phyloP scores from a whole-genome alignment of 768 basidiomycete species.

The Lentinula sp. region DNA sequence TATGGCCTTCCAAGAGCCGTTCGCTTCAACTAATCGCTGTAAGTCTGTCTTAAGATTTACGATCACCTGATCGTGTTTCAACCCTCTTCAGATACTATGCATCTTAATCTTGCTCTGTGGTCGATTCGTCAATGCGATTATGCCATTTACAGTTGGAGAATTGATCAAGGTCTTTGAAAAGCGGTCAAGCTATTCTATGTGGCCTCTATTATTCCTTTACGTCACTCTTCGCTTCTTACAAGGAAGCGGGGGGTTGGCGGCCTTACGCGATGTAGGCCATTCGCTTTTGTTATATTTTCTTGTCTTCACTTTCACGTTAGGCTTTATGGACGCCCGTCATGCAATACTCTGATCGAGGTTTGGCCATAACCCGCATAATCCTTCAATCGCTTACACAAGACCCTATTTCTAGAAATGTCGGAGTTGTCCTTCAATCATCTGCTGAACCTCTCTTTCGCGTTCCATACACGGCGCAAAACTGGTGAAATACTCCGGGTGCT shows the following conservation, averaged over 20 bases:
- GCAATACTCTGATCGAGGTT: constrained; percentile 78
- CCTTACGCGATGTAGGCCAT: constrained; percentile 49
- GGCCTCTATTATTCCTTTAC: constrained; percentile 67
- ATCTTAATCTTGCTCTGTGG: constrained; percentile 65
- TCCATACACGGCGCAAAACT: constrained; percentile 78
- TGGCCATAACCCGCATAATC: constrained; percentile 7
- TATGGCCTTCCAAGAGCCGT: constrained; percentile 72
- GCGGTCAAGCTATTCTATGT: constrained; percentile 42
- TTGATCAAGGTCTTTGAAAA: constrained; percentile 56
- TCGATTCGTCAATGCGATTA: constrained; percentile 67
- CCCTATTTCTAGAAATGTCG: constrained; percentile 61
- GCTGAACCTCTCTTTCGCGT: constrained; percentile 79
- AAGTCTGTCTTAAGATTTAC: constrained; percentile 19
- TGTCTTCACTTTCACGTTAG: constrained; percentile 21
- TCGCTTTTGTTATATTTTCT: neutral
- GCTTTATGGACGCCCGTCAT: constrained; percentile 83
- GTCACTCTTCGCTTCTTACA: constrained; percentile 67
- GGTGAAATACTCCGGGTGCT: constrained; percentile 81
- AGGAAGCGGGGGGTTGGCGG: constrained; percentile 69
- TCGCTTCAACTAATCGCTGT: constrained; percentile 69
- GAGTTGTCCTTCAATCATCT: constrained; percentile 82
- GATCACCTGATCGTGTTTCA: constrained; percentile 3
- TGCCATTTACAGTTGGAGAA: constrained; percentile 67
- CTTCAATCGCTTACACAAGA: constrained; percentile 1
- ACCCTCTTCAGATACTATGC: constrained; percentile 47